phyloP scores from a whole-genome alignment of 2,329 filamentous ascomycete species.

The Zymoseptoria tritici region DNA sequence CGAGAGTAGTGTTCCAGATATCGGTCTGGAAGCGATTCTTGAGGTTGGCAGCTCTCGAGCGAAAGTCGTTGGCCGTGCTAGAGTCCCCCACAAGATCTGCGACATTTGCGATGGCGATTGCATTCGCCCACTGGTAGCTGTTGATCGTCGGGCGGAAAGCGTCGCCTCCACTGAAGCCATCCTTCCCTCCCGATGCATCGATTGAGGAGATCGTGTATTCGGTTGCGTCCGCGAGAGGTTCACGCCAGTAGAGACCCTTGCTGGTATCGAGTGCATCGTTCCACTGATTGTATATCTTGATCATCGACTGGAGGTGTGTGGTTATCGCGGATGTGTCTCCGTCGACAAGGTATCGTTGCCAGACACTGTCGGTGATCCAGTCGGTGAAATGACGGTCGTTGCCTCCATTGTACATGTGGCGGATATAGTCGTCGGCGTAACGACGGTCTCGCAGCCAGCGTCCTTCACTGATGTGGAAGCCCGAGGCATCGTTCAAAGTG shows the following conservation, averaged over 20 bases:
- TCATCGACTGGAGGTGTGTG: conserved; percentile 31
- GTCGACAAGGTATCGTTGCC: conserved; percentile 37
- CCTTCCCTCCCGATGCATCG: conserved; percentile 34
- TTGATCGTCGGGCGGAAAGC: conserved; percentile 41
- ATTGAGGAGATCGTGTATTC: conserved; percentile 42
- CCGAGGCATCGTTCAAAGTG: conserved; percentile 39
- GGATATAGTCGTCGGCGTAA: conserved; percentile 39
- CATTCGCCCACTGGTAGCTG: conserved; percentile 40
- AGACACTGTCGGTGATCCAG: conserved; percentile 36
- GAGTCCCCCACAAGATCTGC: conserved; percentile 28
- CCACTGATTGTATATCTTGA: conserved; percentile 33
- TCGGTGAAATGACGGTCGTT: conserved; percentile 40
- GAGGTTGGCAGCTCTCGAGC: conserved; percentile 28
- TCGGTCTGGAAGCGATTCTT: conserved; percentile 33
- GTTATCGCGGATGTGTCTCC: conserved; percentile 31
- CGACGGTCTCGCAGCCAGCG: conserved; percentile 40
- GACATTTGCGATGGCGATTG: conserved; percentile 35
- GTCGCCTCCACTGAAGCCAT: conserved; percentile 36
- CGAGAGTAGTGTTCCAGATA: conserved; percentile 39
- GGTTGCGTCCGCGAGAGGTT: conserved; percentile 38
- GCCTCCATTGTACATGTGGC: conserved; percentile 36
- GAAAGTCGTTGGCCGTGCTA: conserved; percentile 13
- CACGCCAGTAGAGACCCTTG: conserved; percentile 39
- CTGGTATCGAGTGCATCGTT: conserved; percentile 33
- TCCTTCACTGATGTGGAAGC: conserved; percentile 39